Percentiles rank a stretch among this genome's conserved stretches.
phyloP scores from a whole-genome alignment of 192 early-diverging fungal species.

The Coemansia sp. region DNA sequence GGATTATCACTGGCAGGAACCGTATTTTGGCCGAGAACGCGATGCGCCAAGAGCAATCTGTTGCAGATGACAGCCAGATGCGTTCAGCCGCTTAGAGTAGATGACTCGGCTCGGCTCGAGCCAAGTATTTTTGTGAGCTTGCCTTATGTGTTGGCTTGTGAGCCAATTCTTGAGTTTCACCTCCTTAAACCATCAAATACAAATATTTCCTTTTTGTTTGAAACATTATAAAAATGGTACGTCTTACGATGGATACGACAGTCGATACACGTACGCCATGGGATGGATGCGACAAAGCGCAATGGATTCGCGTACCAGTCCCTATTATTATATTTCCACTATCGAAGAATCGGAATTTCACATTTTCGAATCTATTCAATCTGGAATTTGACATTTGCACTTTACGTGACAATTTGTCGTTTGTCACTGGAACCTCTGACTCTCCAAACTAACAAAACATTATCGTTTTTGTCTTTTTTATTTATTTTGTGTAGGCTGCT shows the following conservation, averaged over 20 bases:
- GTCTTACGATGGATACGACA: background rate
- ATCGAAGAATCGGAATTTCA: background rate
- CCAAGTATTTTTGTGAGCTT: background rate
- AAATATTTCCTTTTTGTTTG: slow-evolving; percentile 6
- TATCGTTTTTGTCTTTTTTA: background rate
- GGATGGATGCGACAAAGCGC: slow-evolving; percentile 9
- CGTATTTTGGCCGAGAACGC: slow-evolving; percentile 39
- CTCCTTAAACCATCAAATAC: slow-evolving; percentile 7
- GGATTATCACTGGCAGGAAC: slow-evolving; percentile 58
- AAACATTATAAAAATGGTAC: slow-evolving; percentile 19
- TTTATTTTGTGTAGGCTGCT: slow-evolving; percentile 30
- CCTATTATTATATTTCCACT: background rate
- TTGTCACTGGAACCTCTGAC: too few species aligned
- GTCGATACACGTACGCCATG: background rate
- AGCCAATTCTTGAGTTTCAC: background rate
- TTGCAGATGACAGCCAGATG: background rate
- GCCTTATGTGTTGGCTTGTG: background rate
- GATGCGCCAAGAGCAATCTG: slow-evolving; percentile 19
- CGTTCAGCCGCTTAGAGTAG: slow-evolving; percentile 14
- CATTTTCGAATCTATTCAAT: background rate
- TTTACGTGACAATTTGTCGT: too few species aligned
- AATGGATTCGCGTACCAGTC: background rate
- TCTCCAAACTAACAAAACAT: background rate
- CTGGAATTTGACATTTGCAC: background rate
- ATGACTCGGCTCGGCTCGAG: slow-evolving; percentile 5